Evolutionary conservation across 129 eudicot genomes (phyloP).

Genomic region (Rutidosis leptorrhynchoides): DNA sequence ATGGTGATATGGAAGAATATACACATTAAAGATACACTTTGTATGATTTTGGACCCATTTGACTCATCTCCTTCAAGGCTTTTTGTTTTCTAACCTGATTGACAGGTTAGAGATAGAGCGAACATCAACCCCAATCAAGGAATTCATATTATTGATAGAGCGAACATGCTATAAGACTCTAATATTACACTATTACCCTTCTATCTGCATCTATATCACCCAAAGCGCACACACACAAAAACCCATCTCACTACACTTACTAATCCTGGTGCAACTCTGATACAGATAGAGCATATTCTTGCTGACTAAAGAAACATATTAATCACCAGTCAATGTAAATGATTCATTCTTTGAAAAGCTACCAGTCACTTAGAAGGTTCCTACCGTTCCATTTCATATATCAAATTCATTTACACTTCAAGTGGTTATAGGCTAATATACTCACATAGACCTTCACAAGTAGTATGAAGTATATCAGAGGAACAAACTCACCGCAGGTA

Average conservation of each 20-base stretch:
- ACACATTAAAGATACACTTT: background rate
- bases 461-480: slow-evolving; percentile 6
- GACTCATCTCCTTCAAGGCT: background rate
- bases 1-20: background rate
- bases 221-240: background rate
- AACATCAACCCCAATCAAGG: background rate
- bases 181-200: background rate
- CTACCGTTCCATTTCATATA: background rate
- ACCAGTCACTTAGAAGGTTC: background rate
- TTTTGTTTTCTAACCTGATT: background rate
- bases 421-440: background rate
- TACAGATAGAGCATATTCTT: background rate
- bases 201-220: background rate
- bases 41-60: background rate
- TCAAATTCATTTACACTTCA: background rate
- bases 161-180: background rate
- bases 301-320: background rate
- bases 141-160: background rate
- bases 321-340: background rate
- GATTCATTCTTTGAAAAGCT: background rate
- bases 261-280: too few species aligned
- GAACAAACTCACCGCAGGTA: slow-evolving; percentile 34
- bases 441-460: background rate
- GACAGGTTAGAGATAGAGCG: background rate
- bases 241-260: too few species aligned